A percentile compares a stretch with the other conserved stretches of the same genome.
These are phyloP conservation scores for Cyclotella atomus DNA, from an alignment of 108 stramenopile genomes.

Conservation along the genomic window DNA sequence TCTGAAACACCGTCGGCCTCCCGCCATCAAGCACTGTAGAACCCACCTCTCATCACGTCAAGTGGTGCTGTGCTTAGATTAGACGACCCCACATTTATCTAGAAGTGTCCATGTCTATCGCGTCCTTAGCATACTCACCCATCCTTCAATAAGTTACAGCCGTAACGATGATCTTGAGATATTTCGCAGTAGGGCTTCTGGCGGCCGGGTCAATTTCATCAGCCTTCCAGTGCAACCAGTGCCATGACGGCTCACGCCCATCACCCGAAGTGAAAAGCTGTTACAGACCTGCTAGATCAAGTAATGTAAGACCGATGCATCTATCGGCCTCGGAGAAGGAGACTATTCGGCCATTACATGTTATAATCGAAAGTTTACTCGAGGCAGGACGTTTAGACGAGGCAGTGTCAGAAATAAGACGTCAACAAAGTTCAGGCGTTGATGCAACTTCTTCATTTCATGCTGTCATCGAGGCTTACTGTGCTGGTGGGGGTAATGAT, in stretches of 20 bases:
- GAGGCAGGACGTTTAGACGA: conserved; percentile 23
- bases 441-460: conserved; percentile 57
- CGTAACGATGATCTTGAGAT: background rate
- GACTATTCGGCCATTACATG: background rate
- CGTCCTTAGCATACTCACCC: background rate
- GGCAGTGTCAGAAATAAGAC: conserved; percentile 18
- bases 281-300: too few species aligned
- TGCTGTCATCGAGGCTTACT: conserved; percentile 64
- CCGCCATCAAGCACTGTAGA: background rate
- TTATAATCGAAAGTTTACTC: conserved; percentile 20
- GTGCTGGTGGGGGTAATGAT: conserved; percentile 13
- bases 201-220: background rate
- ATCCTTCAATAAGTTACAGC: background rate
- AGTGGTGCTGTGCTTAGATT: too few species aligned
- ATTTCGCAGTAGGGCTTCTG: background rate
- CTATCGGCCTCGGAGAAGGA: background rate
- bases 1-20: too few species aligned
- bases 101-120: background rate
- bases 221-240: background rate
- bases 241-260: background rate
- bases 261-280: too few species aligned
- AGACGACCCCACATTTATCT: too few species aligned
- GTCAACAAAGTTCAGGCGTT: background rate
- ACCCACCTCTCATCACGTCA: background rate
- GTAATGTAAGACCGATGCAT: background rate